Evolutionary conservation across 257 asterid genomes (phyloP).

Genomic region (Knoxia roxburghii): DNA sequence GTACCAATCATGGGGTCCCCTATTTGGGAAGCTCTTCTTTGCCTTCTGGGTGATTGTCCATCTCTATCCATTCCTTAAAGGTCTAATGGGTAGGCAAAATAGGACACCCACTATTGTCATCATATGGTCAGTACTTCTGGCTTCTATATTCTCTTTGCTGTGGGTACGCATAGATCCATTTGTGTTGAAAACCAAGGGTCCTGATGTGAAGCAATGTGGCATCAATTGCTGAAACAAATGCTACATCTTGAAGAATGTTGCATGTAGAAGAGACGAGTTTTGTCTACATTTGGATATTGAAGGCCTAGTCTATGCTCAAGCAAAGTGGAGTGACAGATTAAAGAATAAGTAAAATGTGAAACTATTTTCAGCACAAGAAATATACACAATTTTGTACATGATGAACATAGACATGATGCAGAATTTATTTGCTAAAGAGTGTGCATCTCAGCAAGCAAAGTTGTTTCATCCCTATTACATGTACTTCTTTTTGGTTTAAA

Average conservation of each 20-base stretch:
- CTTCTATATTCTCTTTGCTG: constrained; percentile 83
- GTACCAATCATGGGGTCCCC: constrained; percentile 83
- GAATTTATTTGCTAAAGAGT: constrained; percentile 1
- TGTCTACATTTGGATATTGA: constrained; percentile 20
- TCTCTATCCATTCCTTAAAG: constrained; percentile 89
- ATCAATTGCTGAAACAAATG: constrained; percentile 57
- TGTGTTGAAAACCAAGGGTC: constrained; percentile 71
- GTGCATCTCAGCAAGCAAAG: not conserved
- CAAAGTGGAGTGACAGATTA: constrained; percentile 21
- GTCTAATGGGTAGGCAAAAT: constrained; percentile 85
- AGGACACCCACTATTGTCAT: constrained; percentile 87
- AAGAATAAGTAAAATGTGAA: constrained; percentile 28
- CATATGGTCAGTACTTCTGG: constrained; percentile 80
- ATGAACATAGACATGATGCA: constrained; percentile 4
- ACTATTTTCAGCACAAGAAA: constrained; percentile 27
- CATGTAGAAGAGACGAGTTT: not conserved
- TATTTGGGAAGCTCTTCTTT: constrained; percentile 87
- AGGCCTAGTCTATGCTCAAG: constrained; percentile 22
- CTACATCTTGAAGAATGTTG: constrained; percentile 15
- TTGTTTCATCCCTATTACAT: not conserved
- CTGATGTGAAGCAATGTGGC: constrained; percentile 72
- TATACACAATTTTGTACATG: constrained; percentile 24
- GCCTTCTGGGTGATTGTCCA: constrained; percentile 93
- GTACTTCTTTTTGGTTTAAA: not conserved
- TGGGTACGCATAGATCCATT: constrained; percentile 90